Evolutionary conservation across 805 yeast genomes (phyloP).

Genomic region (Lachancea waltii): DNA sequence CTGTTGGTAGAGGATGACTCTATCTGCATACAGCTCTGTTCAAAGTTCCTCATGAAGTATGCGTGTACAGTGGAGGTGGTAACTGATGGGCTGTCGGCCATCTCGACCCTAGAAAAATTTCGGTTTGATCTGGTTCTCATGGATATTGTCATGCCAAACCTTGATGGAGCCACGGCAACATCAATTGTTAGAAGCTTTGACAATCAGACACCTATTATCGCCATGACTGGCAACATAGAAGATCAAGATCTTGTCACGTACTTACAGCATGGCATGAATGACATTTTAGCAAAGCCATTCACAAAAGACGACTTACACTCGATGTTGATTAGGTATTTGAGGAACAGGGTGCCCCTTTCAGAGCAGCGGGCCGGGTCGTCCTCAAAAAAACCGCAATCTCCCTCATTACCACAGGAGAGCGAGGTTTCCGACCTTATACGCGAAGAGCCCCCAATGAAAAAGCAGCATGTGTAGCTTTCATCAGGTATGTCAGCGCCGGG

Average conservation of each 20-base stretch:
- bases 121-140: constrained; percentile 71
- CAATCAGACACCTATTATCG: constrained; percentile 80
- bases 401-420: constrained; percentile 4
- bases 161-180: constrained; percentile 87
- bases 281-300: constrained; percentile 89
- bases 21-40: constrained; percentile 75
- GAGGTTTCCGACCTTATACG: constrained; percentile 4
- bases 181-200: constrained; percentile 82
- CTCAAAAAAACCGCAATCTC: constrained; percentile 7
- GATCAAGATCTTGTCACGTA: constrained; percentile 75
- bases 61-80: constrained; percentile 93
- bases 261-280: constrained; percentile 84
- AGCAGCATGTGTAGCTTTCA: constrained; percentile 22
- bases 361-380: constrained; percentile 19
- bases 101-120: constrained; percentile 62
- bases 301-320: constrained; percentile 77
- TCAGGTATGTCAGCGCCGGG: constrained; percentile 1
- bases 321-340: constrained; percentile 68
- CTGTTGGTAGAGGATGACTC: constrained; percentile 74
- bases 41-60: constrained; percentile 74
- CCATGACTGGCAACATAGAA: constrained; percentile 88
- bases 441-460: constrained; percentile 21
- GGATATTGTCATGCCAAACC: constrained; percentile 87
- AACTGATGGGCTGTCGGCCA: constrained; percentile 87
- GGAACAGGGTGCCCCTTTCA: constrained; percentile 39